Base-by-base conservation (phyloP, 352 stramenopile genomes). In the Lagenidium giganteum region DNA sequence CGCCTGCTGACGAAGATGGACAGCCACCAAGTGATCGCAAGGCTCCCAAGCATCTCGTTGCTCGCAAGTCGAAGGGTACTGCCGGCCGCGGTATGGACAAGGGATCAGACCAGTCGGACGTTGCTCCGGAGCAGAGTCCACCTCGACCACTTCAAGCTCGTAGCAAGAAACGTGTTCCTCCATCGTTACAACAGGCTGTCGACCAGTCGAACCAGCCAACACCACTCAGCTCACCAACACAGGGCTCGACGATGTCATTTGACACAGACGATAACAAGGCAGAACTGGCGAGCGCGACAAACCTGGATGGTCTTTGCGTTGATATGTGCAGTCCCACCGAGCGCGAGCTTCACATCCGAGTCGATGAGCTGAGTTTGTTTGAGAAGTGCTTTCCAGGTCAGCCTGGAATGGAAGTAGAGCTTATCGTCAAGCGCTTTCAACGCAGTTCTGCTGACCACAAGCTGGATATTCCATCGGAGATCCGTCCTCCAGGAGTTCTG, bases 381-480 rank as follows among this genome's bases (percentile, higher is more conserved):
- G 79, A 91, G 38, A 88, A 87, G 26, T 78, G 67, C 29, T 81
- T 71, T 35, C 67, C 74, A 2, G 56, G 64, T 26, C 46, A 60
- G 9, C 57, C 65, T 18, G 64, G 67, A 2, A 56, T 28, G 4
- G 68, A 85, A 34, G 55, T 57, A 7, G 62, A 83, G 7, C 46
- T 73, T 44, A 87, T 87, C 47, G 78, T 91, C 38, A 91, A 91
- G 49, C 68, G 70, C 26, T 91, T 87, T 29, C 77, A 91, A 42
- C 76, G 79, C 17, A 83, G 68, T 50, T 84, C 74, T 9, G 79
- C 79, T 17, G 73, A 84, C 43, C 71, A 86, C 50, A 87, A 89
- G 38, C 41, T 89, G 5, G 65, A 88, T 53, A 87, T 89, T 28
- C 56, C 79, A 0, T 62, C 66, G n/a, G 68, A 89, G 31, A 77